Base-by-base conservation (phyloP, 169 alveolate genomes). In the Plasmodium malariae region DNA sequence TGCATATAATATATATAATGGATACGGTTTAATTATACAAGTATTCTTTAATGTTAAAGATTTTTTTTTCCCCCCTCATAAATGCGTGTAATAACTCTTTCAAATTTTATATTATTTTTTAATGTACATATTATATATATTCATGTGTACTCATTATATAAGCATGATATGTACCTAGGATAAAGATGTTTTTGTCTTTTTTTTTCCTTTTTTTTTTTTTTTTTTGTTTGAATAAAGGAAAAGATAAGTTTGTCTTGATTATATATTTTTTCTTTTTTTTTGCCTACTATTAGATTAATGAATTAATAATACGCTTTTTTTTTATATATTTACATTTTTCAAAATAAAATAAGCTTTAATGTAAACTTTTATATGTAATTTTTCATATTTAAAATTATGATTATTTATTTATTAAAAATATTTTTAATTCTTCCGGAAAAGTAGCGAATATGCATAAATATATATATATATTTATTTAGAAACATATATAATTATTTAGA, bases 301-400 rank as follows among this genome's bases (percentile, higher is more conserved):
- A 73, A 73, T 73, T 54, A 73, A 73, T 36, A 71, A 45, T 45
- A 26, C 37, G 14, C 57, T 34, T 68, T 36, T 68, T 40, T 68
- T 19, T 36, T 68, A 9, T 24, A 5, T 40, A 36, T 7, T 9
- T 45, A 19, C 24, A 24, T 60, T 60, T 60, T 60, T 60, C 4
- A 55, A 55, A 32, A 73, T 73, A 26, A 19, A 71, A 73, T 36
- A 55, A 54, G 87, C 69, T 54, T 73, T 73, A 73, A 73, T 73
- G 72, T 57, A 73, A 73, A 73, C 32, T 45, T 19, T 51, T 36
- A 73, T 73, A 54, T 73, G 87, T 73, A 45, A 54, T 57, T 73
- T 73, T 73, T 60, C n/a, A 59, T 32, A 73, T 36, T 54, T 73
- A 21, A 55, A 54, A 55, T 73, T 3, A 30, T 73, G 60, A 73